These are phyloP conservation scores for Paramecium octaurelia DNA, from an alignment of 73 alveolate genomes.

Conservation along the genomic window DNA sequence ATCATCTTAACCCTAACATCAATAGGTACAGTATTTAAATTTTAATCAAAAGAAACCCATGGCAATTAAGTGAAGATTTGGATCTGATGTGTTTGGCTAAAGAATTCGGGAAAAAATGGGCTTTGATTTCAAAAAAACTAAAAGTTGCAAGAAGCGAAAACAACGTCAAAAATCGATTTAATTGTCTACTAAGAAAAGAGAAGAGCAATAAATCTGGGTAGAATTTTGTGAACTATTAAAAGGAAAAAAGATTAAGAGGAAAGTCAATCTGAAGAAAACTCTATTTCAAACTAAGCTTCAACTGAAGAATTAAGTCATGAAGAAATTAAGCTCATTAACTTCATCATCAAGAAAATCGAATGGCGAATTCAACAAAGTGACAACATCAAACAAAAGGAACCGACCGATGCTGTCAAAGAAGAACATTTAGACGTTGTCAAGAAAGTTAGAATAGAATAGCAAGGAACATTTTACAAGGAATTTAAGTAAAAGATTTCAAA, in stretches of 20 bases:
- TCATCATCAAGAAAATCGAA: background rate
- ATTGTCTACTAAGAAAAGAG: slow-evolving; percentile 20
- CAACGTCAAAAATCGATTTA: slow-evolving; percentile 36
- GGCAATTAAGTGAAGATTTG: slow-evolving; percentile 11
- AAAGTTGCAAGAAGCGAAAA: slow-evolving; percentile 20
- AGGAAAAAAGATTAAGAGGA: background rate
- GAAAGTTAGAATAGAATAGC: background rate
- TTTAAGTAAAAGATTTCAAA: background rate
- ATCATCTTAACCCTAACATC: slow-evolving; percentile 85
- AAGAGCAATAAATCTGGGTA: background rate
- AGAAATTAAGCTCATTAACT: background rate
- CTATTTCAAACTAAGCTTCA: background rate
- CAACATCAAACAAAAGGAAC: background rate
- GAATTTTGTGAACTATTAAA: background rate
- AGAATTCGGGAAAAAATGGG: slow-evolving; percentile 22
- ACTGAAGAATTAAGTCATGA: slow-evolving; percentile 30
- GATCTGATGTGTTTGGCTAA: background rate
- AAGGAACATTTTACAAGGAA: background rate
- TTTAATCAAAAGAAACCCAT: background rate
- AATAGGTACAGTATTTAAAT: slow-evolving; percentile 56
- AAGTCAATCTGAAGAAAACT: background rate
- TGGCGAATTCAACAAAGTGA: slow-evolving; percentile 23
- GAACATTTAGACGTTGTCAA: background rate
- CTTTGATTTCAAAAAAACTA: background rate
- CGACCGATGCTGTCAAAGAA: background rate